Evolutionary conservation across 768 basidiomycete species (phyloP).

Genomic region (Psilocybe azurescens): DNA sequence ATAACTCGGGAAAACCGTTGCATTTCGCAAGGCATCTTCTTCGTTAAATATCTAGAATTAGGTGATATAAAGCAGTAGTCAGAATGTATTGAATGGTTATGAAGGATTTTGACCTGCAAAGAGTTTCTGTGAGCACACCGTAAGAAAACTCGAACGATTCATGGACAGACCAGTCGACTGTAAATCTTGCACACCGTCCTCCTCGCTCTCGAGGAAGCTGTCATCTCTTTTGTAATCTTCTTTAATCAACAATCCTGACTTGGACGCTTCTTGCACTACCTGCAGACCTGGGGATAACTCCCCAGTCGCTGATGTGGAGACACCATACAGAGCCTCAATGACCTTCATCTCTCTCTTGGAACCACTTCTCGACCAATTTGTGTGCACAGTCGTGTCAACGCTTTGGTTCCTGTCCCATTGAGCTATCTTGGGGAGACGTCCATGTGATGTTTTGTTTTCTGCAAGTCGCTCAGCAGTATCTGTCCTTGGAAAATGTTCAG

Average conservation of each 20-base stretch:
- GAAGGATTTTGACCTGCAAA: background rate
- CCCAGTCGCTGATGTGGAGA: constrained; percentile 32
- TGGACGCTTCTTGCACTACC: constrained; percentile 43
- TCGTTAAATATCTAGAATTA: background rate
- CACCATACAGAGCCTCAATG: constrained; percentile 58
- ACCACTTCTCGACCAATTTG: constrained; percentile 33
- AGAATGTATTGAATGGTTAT: background rate
- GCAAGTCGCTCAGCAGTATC: constrained; percentile 24
- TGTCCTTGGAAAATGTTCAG: background rate
- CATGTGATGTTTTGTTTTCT: constrained; percentile 21
- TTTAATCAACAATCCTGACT: background rate
- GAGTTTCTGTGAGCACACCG: background rate
- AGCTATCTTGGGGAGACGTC: constrained; percentile 37
- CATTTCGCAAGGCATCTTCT: background rate
- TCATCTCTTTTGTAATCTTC: constrained; percentile 13
- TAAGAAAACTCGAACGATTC: background rate
- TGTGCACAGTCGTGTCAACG: constrained; percentile 1
- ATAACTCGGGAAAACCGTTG: background rate
- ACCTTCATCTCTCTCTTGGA: constrained; percentile 47
- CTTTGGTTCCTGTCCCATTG: constrained; percentile 35
- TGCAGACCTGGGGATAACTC: constrained; percentile 50
- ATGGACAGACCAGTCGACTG: background rate
- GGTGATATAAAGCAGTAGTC: background rate
- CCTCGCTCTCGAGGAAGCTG: background rate
- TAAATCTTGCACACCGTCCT: background rate